These are phyloP conservation scores for Neurospora africana DNA, from an alignment of 495 filamentous ascomycete genomes.

Conservation along the genomic window DNA sequence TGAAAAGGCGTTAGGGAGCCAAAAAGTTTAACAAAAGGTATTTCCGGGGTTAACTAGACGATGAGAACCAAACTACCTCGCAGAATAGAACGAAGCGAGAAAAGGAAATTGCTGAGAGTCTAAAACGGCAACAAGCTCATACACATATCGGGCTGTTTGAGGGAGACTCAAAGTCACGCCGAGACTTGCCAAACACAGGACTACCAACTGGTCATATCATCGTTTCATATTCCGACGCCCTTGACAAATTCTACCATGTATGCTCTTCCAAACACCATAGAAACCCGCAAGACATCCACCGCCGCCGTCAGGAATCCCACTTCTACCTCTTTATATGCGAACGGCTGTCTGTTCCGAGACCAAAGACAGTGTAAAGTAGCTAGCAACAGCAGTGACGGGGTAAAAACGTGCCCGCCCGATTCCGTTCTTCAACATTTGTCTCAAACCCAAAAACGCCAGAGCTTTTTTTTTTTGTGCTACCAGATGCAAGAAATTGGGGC, in stretches of 20 bases:
- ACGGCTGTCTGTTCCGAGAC: not conserved
- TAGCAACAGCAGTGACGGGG: not conserved
- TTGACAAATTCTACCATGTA: not conserved
- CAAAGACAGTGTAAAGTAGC: not conserved
- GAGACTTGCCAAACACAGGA: not conserved
- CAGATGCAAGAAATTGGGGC: constrained; percentile 17
- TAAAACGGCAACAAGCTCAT: not conserved
- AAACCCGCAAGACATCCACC: not conserved
- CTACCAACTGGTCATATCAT: not conserved
- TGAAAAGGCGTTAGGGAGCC: not conserved
- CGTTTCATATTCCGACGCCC: not conserved
- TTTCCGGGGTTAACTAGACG: not conserved
- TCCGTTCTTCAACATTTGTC: not conserved
- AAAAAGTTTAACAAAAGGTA: not conserved
- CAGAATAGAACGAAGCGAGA: not conserved
- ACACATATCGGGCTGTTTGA: not conserved
- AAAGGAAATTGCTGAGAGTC: not conserved
- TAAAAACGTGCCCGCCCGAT: not conserved
- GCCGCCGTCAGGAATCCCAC: not conserved
- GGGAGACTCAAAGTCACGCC: not conserved
- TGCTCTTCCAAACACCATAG: not conserved
- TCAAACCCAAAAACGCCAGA: constrained; percentile 23
- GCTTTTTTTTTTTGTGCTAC: constrained; percentile 17
- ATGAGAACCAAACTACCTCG: not conserved
- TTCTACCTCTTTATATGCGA: not conserved